Conservation (phyloP, 1,139 yeast species). For the Kluyveromyces marxianus region DNA sequence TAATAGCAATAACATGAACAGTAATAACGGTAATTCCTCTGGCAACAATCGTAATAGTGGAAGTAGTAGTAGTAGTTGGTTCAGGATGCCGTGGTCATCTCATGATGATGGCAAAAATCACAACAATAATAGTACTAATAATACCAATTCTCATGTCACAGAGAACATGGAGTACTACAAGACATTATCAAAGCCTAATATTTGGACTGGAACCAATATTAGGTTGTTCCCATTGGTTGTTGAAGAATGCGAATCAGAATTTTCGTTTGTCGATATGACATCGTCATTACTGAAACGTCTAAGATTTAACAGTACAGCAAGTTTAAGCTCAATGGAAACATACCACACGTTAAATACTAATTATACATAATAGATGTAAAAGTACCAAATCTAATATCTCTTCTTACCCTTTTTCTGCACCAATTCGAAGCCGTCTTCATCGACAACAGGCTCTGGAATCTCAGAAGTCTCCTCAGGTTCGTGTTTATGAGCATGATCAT, state of each 20-base stretch:
- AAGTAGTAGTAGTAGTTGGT: slow-evolving; percentile 12
- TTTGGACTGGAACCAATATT: slow-evolving; percentile 62
- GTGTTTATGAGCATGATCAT: background rate
- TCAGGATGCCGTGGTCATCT: slow-evolving; percentile 26
- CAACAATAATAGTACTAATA: slow-evolving; percentile 4
- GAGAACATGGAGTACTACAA: slow-evolving; percentile 1
- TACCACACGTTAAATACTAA: slow-evolving; percentile 4
- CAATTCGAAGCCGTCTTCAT: slow-evolving; percentile 89
- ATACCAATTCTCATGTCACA: slow-evolving; percentile 2
- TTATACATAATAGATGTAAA: slow-evolving; percentile 5
- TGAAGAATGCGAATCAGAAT: slow-evolving; percentile 29
- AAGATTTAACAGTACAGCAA: slow-evolving; percentile 19
- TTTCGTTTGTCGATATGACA: slow-evolving; percentile 30
- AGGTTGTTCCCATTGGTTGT: slow-evolving; percentile 50
- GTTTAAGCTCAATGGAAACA: slow-evolving; percentile 13
- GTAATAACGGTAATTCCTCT: slow-evolving; percentile 23
- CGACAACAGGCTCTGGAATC: slow-evolving; percentile 53
- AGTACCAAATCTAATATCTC: slow-evolving; percentile 13
- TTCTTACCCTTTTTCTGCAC: slow-evolving; percentile 63
- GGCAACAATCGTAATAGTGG: slow-evolving; percentile 2
- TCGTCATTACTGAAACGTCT: slow-evolving; percentile 28
- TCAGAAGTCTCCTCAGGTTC: slow-evolving; percentile 26
- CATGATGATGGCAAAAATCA: slow-evolving; percentile 8
- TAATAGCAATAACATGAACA: background rate
- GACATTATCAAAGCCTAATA: slow-evolving; percentile 28